A percentile compares a stretch with the other conserved stretches of the same genome.
Evolutionary conservation across 306 rosid genomes (phyloP).

Genomic region (Dryas octopetala): DNA sequence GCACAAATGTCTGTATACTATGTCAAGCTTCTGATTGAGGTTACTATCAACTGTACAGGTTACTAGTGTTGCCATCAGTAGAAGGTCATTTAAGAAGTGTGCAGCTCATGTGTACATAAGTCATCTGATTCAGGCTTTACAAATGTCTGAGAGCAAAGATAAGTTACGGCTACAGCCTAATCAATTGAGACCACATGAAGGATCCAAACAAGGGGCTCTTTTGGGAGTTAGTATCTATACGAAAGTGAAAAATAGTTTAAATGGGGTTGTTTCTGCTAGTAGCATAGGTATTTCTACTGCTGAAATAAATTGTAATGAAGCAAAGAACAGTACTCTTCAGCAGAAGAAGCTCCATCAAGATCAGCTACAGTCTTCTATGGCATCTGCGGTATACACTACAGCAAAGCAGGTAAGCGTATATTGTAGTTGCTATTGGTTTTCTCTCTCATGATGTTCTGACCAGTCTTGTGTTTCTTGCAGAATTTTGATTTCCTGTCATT

Average conservation of each 20-base stretch:
- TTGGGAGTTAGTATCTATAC: slow-evolving; percentile 27
- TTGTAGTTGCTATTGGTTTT: slow-evolving; percentile 18
- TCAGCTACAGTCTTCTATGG: slow-evolving; percentile 25
- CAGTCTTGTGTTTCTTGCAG: slow-evolving; percentile 43
- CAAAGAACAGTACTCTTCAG: slow-evolving; percentile 35
- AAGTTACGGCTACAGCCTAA: slow-evolving; percentile 1
- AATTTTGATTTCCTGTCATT: slow-evolving; percentile 57
- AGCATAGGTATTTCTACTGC: slow-evolving; percentile 3
- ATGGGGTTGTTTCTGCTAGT: slow-evolving; percentile 19
- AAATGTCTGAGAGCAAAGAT: slow-evolving; percentile 32
- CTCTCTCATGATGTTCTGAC: slow-evolving; percentile 23
- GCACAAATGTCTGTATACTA: not conserved
- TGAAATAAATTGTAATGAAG: slow-evolving; percentile 30
- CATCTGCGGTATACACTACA: slow-evolving; percentile 26
- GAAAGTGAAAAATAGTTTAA: slow-evolving; percentile 21
- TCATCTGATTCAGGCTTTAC: slow-evolving; percentile 45
- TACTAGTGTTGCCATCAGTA: slow-evolving; percentile 19
- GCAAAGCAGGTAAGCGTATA: slow-evolving; percentile 56
- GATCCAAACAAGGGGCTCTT: slow-evolving; percentile 34
- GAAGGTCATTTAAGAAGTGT: slow-evolving; percentile 53
- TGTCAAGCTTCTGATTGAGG: slow-evolving; percentile 7
- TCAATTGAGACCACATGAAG: slow-evolving; percentile 38
- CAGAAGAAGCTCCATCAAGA: slow-evolving; percentile 36
- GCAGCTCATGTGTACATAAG: slow-evolving; percentile 68
- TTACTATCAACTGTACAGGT: slow-evolving; percentile 34